These are phyloP conservation scores for Pseudocercospora pini-densiflorae DNA, from an alignment of 2,329 filamentous ascomycete species.

Conservation along the genomic window DNA sequence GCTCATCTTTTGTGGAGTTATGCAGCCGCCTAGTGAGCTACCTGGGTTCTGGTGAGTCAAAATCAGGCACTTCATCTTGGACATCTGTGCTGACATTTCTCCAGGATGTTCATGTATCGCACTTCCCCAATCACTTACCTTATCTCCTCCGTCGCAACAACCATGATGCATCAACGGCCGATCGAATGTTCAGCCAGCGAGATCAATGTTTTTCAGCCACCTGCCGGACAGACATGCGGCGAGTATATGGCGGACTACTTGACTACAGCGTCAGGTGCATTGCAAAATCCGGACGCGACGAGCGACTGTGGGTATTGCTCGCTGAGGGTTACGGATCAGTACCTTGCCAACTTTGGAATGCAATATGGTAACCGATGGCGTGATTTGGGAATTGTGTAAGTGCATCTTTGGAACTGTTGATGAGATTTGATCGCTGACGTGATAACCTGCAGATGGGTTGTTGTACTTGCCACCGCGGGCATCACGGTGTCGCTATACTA, in stretches of 20 bases:
- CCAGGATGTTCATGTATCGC: slow-evolving; percentile 70
- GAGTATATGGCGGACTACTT: slow-evolving; percentile 53
- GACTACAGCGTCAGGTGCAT: slow-evolving; percentile 42
- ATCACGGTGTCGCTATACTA: too few relatives aligned
- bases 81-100: too few relatives aligned
- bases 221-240: slow-evolving; percentile 47
- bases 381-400: slow-evolving; percentile 69
- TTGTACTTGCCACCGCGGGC: too few relatives aligned
- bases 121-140: slow-evolving; percentile 70
- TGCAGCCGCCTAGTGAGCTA: slow-evolving; percentile 62
- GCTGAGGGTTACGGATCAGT: slow-evolving; percentile 52
- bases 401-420: too few relatives aligned
- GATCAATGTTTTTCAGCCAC: slow-evolving; percentile 46
- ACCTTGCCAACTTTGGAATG: slow-evolving; percentile 48
- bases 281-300: slow-evolving; percentile 52
- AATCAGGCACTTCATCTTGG: too few relatives aligned
- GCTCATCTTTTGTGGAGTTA: slow-evolving; percentile 59
- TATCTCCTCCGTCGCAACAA: slow-evolving; percentile 46
- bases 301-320: slow-evolving; percentile 56
- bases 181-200: slow-evolving; percentile 56
- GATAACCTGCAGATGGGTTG: too few relatives aligned
- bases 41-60: slow-evolving; percentile 66
- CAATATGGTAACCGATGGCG: slow-evolving; percentile 62
- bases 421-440: too few relatives aligned
- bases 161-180: slow-evolving; percentile 48